Conservation (phyloP, 768 basidiomycete genomes). For the Boletus subparvulus region DNA sequence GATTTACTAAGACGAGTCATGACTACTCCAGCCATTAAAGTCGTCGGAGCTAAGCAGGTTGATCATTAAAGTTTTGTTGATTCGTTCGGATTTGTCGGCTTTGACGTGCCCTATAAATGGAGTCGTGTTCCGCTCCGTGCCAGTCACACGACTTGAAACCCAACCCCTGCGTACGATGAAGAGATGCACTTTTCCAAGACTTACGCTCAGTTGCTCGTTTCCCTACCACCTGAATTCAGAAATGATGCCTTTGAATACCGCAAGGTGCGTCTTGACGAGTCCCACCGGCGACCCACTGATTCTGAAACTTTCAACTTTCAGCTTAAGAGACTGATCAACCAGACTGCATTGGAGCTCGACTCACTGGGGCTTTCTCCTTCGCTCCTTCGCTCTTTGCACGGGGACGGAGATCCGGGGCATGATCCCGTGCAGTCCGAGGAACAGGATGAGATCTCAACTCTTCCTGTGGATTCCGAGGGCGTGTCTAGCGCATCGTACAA, state of each 20-base stretch:
- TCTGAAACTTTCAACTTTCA: constrained; percentile 29
- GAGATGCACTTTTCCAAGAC: constrained; percentile 75
- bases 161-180: background rate
- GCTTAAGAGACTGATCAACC: constrained; percentile 90
- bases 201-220: constrained; percentile 58
- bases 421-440: background rate
- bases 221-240: constrained; percentile 74
- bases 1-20: no score
- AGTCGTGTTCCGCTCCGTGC: background rate
- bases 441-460: background rate
- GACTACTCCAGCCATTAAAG: no score
- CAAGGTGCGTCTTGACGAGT: constrained; percentile 44
- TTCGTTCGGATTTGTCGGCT: no score
- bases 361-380: constrained; percentile 60
- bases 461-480: background rate
- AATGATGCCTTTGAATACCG: constrained; percentile 84
- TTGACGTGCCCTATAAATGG: background rate
- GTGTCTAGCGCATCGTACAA: background rate
- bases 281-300: background rate
- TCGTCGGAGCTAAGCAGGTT: no score
- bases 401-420: constrained; percentile 5
- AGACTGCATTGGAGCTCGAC: constrained; percentile 74
- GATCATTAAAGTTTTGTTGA: no score
- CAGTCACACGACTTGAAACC: background rate
- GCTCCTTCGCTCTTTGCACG: constrained; percentile 40